Percentiles rank a stretch among this genome's conserved stretches.
These are phyloP conservation scores for Cucumis variabilis DNA, from an alignment of 331 rosid genomes.

Conservation along the genomic window DNA sequence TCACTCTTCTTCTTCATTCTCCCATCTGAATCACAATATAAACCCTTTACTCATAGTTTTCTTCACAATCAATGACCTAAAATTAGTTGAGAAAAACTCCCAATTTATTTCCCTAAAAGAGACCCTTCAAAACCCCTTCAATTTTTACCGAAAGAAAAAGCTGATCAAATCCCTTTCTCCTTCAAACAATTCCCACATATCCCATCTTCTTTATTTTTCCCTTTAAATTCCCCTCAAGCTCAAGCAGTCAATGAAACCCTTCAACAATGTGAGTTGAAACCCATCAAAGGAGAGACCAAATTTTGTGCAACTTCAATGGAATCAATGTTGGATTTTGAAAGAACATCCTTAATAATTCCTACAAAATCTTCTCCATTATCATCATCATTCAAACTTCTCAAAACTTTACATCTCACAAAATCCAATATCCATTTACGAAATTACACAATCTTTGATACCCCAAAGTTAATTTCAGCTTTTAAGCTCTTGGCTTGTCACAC, in stretches of 20 bases:
- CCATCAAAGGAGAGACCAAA: conserved; percentile 68
- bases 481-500: no score
- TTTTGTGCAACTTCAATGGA: conserved; percentile 77
- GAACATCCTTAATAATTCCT: no score
- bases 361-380: no score
- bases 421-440: no score
- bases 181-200: conserved; percentile 49
- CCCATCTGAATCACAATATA: not conserved
- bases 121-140: conserved; percentile 23
- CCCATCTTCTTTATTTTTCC: conserved; percentile 49
- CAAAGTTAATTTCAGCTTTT: no score
- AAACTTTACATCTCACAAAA: no score
- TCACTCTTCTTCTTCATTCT: not conserved
- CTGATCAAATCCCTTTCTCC: conserved; percentile 37
- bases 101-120: conserved; percentile 51
- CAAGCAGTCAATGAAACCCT: conserved; percentile 67
- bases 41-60: conserved; percentile 46
- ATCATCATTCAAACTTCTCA: no score
- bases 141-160: not conserved
- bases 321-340: conserved; percentile 70
- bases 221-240: conserved; percentile 62
- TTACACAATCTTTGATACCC: no score
- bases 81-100: conserved; percentile 56
- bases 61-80: conserved; percentile 57
- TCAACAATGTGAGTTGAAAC: conserved; percentile 55